These are phyloP conservation scores for Coprinellus micaceus DNA, from an alignment of 768 basidiomycete species.

Conservation along the genomic window DNA sequence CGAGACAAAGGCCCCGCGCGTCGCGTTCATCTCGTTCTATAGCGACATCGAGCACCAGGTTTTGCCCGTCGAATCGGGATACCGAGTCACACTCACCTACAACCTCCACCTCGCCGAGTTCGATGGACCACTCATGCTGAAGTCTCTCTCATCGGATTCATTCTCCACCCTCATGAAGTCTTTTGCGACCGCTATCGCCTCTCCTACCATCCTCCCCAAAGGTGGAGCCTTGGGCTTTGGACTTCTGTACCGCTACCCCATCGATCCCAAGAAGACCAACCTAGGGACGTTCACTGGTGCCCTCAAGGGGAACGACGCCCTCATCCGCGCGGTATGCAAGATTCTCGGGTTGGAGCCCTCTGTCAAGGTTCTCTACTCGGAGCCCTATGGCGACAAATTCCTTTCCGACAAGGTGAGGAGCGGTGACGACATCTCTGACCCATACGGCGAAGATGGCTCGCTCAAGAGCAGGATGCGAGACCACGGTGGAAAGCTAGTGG, in stretches of 20 bases:
- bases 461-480: neutral
- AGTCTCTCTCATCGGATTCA: neutral
- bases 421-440: neutral
- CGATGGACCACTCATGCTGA: slow-evolving; percentile 1
- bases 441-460: no score
- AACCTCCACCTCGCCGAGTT: slow-evolving; percentile 30
- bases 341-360: slow-evolving; percentile 15
- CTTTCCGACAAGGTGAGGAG: neutral
- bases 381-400: neutral
- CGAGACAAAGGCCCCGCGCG: slow-evolving; percentile 17
- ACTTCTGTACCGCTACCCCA: slow-evolving; percentile 31
- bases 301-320: slow-evolving; percentile 30
- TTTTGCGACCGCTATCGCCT: slow-evolving; percentile 23
- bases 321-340: slow-evolving; percentile 17
- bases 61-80: slow-evolving; percentile 28
- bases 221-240: slow-evolving; percentile 35
- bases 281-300: slow-evolving; percentile 9
- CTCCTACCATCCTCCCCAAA: slow-evolving; percentile 24
- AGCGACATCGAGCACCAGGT: slow-evolving; percentile 43
- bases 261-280: slow-evolving; percentile 6
- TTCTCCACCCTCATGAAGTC: slow-evolving; percentile 14
- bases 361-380: slow-evolving; percentile 20
- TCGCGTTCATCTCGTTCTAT: slow-evolving; percentile 32
- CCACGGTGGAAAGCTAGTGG: no score
- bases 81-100: slow-evolving; percentile 41